Conservation (phyloP, 768 basidiomycete genomes). For the Serendipita sp. region DNA sequence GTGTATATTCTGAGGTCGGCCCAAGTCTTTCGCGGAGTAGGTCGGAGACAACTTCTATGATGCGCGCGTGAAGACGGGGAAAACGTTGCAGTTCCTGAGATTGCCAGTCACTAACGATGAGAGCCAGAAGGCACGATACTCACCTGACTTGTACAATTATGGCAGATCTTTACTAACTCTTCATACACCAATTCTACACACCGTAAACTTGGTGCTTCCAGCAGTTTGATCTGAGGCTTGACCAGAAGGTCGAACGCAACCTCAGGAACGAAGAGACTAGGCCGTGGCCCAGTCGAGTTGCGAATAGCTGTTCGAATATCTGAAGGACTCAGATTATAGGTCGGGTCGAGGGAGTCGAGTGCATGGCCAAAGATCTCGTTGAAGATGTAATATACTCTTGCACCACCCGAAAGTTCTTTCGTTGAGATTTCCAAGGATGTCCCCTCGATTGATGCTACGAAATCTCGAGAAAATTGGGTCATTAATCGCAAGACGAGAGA, state of each 20-base stretch:
- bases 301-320: slow-evolving; percentile 97
- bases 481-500: slow-evolving; percentile 83
- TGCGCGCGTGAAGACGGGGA: slow-evolving; percentile 79
- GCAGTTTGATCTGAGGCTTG: slow-evolving; percentile 93
- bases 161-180: slow-evolving; percentile 97
- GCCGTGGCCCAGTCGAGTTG: slow-evolving; percentile 92
- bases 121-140: slow-evolving; percentile 16
- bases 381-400: slow-evolving; percentile 98
- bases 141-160: slow-evolving; percentile 87
- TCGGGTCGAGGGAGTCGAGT: slow-evolving; percentile 76
- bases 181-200: slow-evolving; percentile 98
- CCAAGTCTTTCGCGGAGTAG: slow-evolving; percentile 87
- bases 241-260: slow-evolving; percentile 92
- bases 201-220: slow-evolving; percentile 85
- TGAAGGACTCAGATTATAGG: slow-evolving; percentile 75
- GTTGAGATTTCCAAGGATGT: slow-evolving; percentile 93
- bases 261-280: slow-evolving; percentile 93
- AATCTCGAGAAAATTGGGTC: slow-evolving; percentile 97
- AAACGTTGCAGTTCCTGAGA: slow-evolving; percentile 85
- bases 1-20: slow-evolving; percentile 92
- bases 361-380: slow-evolving; percentile 95
- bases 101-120: not conserved
- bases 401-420: slow-evolving; percentile 95
- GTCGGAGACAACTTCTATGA: slow-evolving; percentile 95
- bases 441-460: slow-evolving; percentile 92